These are phyloP conservation scores for Diplodia seriata DNA, from an alignment of 2,329 filamentous ascomycete genomes.

Conservation along the genomic window DNA sequence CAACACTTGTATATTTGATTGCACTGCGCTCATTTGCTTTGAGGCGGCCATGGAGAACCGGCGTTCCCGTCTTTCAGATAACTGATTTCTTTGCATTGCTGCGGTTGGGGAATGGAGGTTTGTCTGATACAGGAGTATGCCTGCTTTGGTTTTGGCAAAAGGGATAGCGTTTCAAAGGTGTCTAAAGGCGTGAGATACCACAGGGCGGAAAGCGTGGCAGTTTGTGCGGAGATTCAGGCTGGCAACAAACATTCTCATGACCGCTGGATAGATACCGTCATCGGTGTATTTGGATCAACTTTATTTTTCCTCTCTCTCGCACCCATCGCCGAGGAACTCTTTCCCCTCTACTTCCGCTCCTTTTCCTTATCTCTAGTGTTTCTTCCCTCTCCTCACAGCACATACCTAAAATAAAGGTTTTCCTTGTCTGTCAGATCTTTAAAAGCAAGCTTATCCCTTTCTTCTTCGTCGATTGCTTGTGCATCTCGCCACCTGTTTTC, in stretches of 20 bases:
- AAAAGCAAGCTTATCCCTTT: constrained; percentile 70
- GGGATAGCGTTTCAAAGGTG: constrained; percentile 16
- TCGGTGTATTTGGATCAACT: constrained; percentile 28
- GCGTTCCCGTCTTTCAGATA: constrained; percentile 17
- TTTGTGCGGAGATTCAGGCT: constrained; percentile 19
- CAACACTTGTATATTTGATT: constrained; percentile 25
- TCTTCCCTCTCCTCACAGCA: constrained; percentile 48
- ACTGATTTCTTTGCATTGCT: constrained; percentile 24
- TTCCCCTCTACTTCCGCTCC: neutral
- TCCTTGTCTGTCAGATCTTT: constrained; percentile 72
- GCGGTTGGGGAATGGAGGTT: neutral
- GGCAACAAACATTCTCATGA: constrained; percentile 28
- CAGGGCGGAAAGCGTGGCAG: constrained; percentile 11
- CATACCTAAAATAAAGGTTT: constrained; percentile 72
- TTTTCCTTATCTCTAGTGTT: constrained; percentile 21
- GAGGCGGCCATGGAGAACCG: constrained; percentile 23
- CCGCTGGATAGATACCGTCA: constrained; percentile 20
- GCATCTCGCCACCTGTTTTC: constrained; percentile 64
- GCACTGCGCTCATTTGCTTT: constrained; percentile 19
- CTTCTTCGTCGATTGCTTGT: constrained; percentile 62
- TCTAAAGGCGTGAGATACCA: constrained; percentile 27
- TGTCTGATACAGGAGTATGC: constrained; percentile 11
- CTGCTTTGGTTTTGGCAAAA: constrained; percentile 16
- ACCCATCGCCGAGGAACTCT: neutral
- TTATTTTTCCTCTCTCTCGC: constrained; percentile 3